Evolutionary conservation across 208 protist genomes (phyloP), one percentile per base, ranked within the genome.

Genomic region (Leishmania major): DNA sequence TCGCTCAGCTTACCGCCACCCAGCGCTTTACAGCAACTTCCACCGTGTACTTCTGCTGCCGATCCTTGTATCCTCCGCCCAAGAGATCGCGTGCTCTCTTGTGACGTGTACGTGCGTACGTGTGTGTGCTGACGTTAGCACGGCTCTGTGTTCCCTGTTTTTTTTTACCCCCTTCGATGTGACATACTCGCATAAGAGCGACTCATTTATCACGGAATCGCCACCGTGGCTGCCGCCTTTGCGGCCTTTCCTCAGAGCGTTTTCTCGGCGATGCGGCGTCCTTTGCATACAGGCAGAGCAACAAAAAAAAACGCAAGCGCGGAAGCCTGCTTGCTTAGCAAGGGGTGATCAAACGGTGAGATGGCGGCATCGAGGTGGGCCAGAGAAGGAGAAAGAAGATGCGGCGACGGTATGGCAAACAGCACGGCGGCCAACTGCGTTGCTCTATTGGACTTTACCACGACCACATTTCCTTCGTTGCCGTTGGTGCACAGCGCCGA

Each of bases 111-210:
- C 40, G n/a, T 13, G 13, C 0, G 62, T 40, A 5, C 5, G 28
- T 35, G 3, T 17, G 31, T 43, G 28, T 3, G 22, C 59, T 64
- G 62, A 3, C 31, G 31, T 22, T 69, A 3, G 31, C 6, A 40
- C 31, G 11, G 15, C 31, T 74, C 69, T 53, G 19, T 51, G 31
- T 74, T 51, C 17, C 40, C 69, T 71, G 15, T 47, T 71, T 73
- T 17, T 43, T 22, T 51, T 19, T n/a, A n/a, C n/a, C n/a, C n/a
- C 31, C 69, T 74, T 74, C 69, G 69, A 74, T 74, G 69, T 74
- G 47, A 31, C 2, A 35, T 51, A 74, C 43, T 31, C 17, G 43
- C 69, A 2, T 17, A 8, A 28, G 31, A 35, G 17, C 10, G 62
- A 40, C 17, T 17, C 13, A 25, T 15, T 6, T 40, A 10, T 37